phyloP scores from a whole-genome alignment of 768 basidiomycete genomes.

The Naganishia onofrii region DNA sequence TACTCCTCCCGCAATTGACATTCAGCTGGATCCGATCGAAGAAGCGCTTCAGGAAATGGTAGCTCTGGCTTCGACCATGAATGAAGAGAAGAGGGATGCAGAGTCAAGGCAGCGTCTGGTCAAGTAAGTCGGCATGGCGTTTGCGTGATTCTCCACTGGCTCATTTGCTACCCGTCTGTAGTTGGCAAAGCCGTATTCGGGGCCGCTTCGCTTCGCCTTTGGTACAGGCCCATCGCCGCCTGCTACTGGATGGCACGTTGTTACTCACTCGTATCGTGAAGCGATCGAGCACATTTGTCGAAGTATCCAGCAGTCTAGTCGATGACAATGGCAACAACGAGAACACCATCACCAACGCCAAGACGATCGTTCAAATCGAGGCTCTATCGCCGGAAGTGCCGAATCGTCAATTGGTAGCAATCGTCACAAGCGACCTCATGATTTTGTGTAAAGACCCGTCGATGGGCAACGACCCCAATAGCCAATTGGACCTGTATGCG shows the following conservation, averaged over 20 bases:
- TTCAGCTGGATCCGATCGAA: conserved; percentile 73
- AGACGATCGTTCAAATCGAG: conserved; percentile 80
- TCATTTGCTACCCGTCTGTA: neutral
- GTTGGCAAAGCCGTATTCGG: conserved; percentile 65
- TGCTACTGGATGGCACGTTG: conserved; percentile 88
- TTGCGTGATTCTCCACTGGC: too few species aligned
- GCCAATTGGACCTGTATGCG: conserved; percentile 87
- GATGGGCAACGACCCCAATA: conserved; percentile 70
- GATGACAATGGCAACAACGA: conserved; percentile 37
- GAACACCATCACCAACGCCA: conserved; percentile 57
- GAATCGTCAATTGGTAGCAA: conserved; percentile 66
- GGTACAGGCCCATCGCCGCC: conserved; percentile 92
- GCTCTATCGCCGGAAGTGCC: conserved; percentile 85
- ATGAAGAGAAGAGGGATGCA: conserved; percentile 93
- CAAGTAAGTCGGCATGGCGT: conserved; percentile 59
- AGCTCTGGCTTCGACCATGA: conserved; percentile 87
- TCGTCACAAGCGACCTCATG: conserved; percentile 88
- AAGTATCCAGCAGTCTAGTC: conserved; percentile 55
- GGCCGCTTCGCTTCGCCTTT: conserved; percentile 94
- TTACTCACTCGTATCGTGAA: conserved; percentile 85
- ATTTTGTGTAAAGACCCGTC: conserved; percentile 86
- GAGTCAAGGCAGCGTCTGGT: conserved; percentile 89
- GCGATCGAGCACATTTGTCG: conserved; percentile 75
- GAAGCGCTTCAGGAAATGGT: conserved; percentile 83
- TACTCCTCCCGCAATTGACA: conserved; percentile 75